Conservation (phyloP, 371 early-diverging fungal genomes). For the Conidiobolus incongruus region DNA sequence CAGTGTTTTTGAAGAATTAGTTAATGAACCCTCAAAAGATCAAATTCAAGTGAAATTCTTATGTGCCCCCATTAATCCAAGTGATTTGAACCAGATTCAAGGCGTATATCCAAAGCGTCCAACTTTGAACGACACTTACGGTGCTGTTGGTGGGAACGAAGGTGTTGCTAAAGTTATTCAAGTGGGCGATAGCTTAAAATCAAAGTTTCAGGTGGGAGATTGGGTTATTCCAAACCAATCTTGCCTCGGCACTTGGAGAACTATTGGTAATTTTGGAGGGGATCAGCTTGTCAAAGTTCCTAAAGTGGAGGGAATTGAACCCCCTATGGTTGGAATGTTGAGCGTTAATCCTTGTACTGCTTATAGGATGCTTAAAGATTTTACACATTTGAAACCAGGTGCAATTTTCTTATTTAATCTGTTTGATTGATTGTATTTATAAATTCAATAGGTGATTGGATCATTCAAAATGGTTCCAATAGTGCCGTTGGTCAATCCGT, state of each 20-base stretch:
- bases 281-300: constrained; percentile 15
- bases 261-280: constrained; percentile 27
- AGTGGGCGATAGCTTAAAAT: neutral
- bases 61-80: constrained; percentile 83
- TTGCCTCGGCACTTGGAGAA: constrained; percentile 66
- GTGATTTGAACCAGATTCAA: constrained; percentile 86
- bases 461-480: constrained; percentile 89
- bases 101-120: constrained; percentile 77
- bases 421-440: neutral
- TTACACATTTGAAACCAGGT: constrained; percentile 39
- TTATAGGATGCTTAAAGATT: constrained; percentile 78
- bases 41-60: constrained; percentile 56
- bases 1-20: too few relatives aligned
- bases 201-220: neutral
- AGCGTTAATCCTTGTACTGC: constrained; percentile 86
- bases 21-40: too few relatives aligned
- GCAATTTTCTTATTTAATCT: neutral
- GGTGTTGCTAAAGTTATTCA: constrained; percentile 13
- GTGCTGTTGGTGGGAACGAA: constrained; percentile 11
- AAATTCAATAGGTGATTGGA: constrained; percentile 37
- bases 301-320: constrained; percentile 16
- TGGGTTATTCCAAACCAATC: neutral
- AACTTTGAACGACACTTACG: constrained; percentile 8
- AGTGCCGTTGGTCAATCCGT: constrained; percentile 91
- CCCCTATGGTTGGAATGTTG: constrained; percentile 44